These are phyloP conservation scores for Yamadazyma spencermartinsiae DNA, from an alignment of 1,139 yeast genomes.

Conservation along the genomic window DNA sequence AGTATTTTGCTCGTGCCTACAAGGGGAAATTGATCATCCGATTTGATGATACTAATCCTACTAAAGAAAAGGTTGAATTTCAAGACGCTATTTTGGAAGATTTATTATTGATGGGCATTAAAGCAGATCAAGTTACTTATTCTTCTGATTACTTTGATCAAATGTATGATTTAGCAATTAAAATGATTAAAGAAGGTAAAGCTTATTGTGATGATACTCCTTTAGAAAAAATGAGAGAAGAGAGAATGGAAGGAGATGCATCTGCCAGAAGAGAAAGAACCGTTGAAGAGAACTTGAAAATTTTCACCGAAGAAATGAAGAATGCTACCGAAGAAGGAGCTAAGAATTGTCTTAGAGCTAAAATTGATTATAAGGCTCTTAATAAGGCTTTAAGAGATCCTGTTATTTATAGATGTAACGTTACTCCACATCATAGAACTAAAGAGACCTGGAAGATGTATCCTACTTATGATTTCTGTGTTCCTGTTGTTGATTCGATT, in stretches of 20 bases:
- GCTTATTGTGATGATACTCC: slow-evolving; percentile 98
- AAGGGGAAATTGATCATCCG: slow-evolving; percentile 93
- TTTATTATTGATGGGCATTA: slow-evolving; percentile 81
- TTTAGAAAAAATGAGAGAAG: slow-evolving; percentile 92
- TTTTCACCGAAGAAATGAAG: slow-evolving; percentile 88
- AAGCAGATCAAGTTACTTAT: slow-evolving; percentile 82
- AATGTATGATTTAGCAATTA: slow-evolving; percentile 82
- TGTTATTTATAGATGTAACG: slow-evolving; percentile 92
- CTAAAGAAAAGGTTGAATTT: slow-evolving; percentile 90
- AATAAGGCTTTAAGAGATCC: slow-evolving; percentile 97
- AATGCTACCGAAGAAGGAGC: slow-evolving; percentile 89
- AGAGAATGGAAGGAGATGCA: slow-evolving; percentile 95
- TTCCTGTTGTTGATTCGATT: slow-evolving; percentile 88
- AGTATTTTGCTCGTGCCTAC: slow-evolving; percentile 90
- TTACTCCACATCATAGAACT: slow-evolving; percentile 96
- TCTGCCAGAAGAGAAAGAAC: slow-evolving; percentile 87
- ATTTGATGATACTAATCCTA: slow-evolving; percentile 96
- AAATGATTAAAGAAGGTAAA: slow-evolving; percentile 88
- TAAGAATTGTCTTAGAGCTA: slow-evolving; percentile 90
- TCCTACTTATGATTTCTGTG: slow-evolving; percentile 98
- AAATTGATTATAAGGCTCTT: slow-evolving; percentile 83
- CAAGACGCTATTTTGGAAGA: slow-evolving; percentile 92
- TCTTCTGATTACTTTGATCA: slow-evolving; percentile 90
- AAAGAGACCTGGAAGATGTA: slow-evolving; percentile 90
- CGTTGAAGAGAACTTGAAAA: slow-evolving; percentile 82